Conservation (phyloP, 2,329 filamentous ascomycete genomes). For the Hymenoscyphus fraxineus region DNA sequence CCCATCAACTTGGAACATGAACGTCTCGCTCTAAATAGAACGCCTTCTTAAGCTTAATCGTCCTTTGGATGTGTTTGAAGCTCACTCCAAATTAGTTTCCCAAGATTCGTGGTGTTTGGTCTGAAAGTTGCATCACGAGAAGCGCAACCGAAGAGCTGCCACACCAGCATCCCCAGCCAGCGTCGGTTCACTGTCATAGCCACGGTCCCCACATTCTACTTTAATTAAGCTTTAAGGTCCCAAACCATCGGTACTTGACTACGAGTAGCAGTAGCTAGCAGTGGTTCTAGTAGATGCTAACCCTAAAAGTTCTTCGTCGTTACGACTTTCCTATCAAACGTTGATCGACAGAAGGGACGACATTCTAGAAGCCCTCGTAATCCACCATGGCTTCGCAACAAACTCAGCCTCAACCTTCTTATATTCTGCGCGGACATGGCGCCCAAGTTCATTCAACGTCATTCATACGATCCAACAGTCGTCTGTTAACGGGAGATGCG, state of each 20-base stretch:
- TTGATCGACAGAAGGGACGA: background rate
- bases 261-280: background rate
- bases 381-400: conserved; percentile 28
- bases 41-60: background rate
- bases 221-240: conserved; percentile 12
- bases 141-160: background rate
- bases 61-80: background rate
- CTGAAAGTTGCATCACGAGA: background rate
- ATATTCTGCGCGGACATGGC: conserved; percentile 81
- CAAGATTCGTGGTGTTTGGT: background rate
- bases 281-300: background rate
- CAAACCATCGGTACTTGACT: background rate
- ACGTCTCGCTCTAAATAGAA: background rate
- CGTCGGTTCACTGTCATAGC: background rate
- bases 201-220: conserved; percentile 1
- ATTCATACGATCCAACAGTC: conserved; percentile 69
- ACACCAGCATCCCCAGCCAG: background rate
- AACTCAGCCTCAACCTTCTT: conserved; percentile 33
- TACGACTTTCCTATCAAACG: conserved; percentile 3
- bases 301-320: background rate
- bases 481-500: conserved; percentile 81
- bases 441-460: conserved; percentile 72
- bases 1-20: background rate
- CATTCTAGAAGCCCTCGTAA: background rate
- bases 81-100: background rate